These are phyloP conservation scores for Irpex sp. DNA, from an alignment of 1,284 basidiomycete genomes.

Conservation along the genomic window DNA sequence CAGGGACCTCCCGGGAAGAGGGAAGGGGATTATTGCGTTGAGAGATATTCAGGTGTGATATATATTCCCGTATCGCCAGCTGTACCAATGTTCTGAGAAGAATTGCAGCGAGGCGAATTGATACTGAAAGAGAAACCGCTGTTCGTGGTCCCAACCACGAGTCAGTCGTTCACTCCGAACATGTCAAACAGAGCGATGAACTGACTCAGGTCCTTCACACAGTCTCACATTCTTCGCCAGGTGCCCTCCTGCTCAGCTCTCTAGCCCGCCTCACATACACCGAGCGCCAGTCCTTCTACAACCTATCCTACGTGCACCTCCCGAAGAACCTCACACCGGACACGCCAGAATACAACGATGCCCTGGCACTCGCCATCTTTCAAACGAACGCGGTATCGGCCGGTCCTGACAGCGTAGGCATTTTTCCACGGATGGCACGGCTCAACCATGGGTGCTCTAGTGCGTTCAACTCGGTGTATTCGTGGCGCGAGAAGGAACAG, in stretches of 20 bases:
- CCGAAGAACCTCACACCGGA: conserved; percentile 36
- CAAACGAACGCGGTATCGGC: conserved; percentile 61
- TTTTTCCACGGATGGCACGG: conserved; percentile 60
- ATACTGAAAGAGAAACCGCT: conserved; percentile 52
- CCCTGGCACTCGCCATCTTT: conserved; percentile 56
- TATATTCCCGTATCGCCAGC: neutral
- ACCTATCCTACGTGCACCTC: conserved; percentile 53
- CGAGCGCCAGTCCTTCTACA: conserved; percentile 40
- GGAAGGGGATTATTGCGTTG: conserved; percentile 37
- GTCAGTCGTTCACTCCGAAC: conserved; percentile 14
- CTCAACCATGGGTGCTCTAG: conserved; percentile 63
- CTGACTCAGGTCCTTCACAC: neutral
- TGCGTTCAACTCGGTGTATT: conserved; percentile 62
- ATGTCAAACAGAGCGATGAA: neutral
- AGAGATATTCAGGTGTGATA: conserved; percentile 34
- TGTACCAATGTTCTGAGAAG: neutral
- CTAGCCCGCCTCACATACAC: conserved; percentile 30
- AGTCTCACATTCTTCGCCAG: conserved; percentile 37
- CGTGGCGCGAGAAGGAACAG: conserved; percentile 45
- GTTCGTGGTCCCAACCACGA: conserved; percentile 43
- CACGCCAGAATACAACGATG: conserved; percentile 30
- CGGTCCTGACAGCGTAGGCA: conserved; percentile 41
- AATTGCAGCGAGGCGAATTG: conserved; percentile 50
- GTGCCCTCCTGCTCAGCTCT: conserved; percentile 34
- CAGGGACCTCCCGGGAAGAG: conserved; percentile 33